Percentiles rank a stretch among this genome's conserved stretches.
Conservation (phyloP, 768 basidiomycete species). For the Amanita exitialis region DNA sequence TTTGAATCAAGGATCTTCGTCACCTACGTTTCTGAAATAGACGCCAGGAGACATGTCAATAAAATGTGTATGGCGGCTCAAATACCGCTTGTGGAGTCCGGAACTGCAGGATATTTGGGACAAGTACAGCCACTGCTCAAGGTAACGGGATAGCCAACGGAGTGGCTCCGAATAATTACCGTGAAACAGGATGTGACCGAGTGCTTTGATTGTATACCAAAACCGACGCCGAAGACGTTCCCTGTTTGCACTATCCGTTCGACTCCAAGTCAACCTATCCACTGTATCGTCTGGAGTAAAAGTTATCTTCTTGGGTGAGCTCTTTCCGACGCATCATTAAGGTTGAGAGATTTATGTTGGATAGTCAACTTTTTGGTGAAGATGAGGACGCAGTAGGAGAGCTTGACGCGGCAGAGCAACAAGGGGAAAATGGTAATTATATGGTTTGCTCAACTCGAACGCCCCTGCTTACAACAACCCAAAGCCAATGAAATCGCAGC, state of each 20-base stretch:
- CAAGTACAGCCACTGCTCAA: slow-evolving; percentile 93
- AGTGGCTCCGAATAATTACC: neutral
- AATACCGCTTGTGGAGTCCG: slow-evolving; percentile 89
- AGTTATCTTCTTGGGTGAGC: slow-evolving; percentile 88
- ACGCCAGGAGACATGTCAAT: slow-evolving; percentile 93
- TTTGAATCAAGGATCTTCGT: neutral
- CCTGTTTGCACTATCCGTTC: slow-evolving; percentile 97
- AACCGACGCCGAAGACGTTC: slow-evolving; percentile 88
- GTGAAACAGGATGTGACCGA: slow-evolving; percentile 67
- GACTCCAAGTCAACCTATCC: slow-evolving; percentile 94
- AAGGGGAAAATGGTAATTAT: slow-evolving; percentile 81
- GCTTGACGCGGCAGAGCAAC: slow-evolving; percentile 84
- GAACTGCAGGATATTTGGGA: slow-evolving; percentile 93
- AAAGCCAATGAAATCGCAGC: slow-evolving; percentile 85
- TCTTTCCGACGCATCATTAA: neutral
- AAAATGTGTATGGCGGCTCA: slow-evolving; percentile 93
- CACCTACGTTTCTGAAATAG: slow-evolving; percentile 25
- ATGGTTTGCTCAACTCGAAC: neutral
- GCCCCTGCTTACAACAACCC: neutral
- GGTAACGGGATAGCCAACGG: slow-evolving; percentile 26
- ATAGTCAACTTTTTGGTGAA: slow-evolving; percentile 89
- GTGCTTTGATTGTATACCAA: slow-evolving; percentile 94
- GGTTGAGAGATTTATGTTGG: neutral
- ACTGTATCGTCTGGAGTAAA: slow-evolving; percentile 99
- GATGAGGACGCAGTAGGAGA: slow-evolving; percentile 77